Conservation (phyloP, 1,139 yeast species). For the Geotrichum cucujoidarum region DNA sequence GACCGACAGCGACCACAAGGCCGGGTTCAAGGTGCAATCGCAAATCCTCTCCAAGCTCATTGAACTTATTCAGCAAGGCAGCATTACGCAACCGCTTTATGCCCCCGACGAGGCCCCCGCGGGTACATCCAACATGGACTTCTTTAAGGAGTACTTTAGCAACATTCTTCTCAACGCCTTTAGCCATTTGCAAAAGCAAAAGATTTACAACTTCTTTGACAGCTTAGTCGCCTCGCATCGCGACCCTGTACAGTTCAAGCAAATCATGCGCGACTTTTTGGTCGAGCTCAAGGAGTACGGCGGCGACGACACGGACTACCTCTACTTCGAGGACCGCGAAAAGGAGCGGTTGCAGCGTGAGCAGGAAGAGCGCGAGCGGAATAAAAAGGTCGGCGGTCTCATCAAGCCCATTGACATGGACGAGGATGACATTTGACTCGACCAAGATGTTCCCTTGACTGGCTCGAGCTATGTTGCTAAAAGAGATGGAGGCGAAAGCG, state of each 20-base stretch:
- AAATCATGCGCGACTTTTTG: slow-evolving; percentile 86
- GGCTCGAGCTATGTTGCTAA: too few species aligned
- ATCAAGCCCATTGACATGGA: slow-evolving; percentile 94
- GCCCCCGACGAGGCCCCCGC: slow-evolving; percentile 55
- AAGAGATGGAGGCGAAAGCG: too few species aligned
- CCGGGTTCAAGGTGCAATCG: slow-evolving; percentile 88
- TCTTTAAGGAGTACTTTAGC: slow-evolving; percentile 74
- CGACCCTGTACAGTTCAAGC: slow-evolving; percentile 73
- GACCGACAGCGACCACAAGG: slow-evolving; percentile 95
- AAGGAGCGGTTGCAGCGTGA: slow-evolving; percentile 65
- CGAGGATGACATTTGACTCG: slow-evolving; percentile 43
- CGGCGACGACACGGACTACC: slow-evolving; percentile 66
- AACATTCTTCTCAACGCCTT: slow-evolving; percentile 83
- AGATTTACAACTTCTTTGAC: slow-evolving; percentile 71
- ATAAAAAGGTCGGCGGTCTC: slow-evolving; percentile 86
- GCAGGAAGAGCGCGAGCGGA: slow-evolving; percentile 69
- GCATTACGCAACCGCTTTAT: slow-evolving; percentile 73
- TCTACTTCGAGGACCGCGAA: slow-evolving; percentile 91
- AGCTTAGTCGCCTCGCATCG: slow-evolving; percentile 67
- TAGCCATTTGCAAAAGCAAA: slow-evolving; percentile 82
- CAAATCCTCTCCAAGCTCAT: slow-evolving; percentile 78
- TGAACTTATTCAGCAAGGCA: slow-evolving; percentile 72
- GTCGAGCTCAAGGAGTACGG: slow-evolving; percentile 94
- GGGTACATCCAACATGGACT: slow-evolving; percentile 78
- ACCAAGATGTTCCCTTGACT: slow-evolving; percentile 12